A percentile compares a stretch with the other conserved stretches of the same genome.
Conservation (phyloP, 805 yeast genomes). For the Lipomyces mesembrius region DNA sequence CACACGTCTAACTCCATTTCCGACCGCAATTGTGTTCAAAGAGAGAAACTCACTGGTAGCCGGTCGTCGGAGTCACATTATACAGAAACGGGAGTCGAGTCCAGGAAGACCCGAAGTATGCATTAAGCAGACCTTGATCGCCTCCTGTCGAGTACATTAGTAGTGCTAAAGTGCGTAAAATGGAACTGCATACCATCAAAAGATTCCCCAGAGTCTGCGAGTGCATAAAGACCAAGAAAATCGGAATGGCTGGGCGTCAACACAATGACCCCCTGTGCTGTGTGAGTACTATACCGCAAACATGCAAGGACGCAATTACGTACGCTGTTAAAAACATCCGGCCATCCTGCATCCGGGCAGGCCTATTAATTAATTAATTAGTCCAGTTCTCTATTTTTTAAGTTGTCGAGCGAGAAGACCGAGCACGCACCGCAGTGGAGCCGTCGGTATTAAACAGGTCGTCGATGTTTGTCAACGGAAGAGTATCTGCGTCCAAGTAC, state of each 20-base stretch:
- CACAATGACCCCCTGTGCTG: constrained; percentile 58
- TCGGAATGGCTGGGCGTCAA: constrained; percentile 56
- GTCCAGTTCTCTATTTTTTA: neutral
- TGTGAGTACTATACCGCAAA: constrained; percentile 5
- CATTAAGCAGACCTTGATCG: constrained; percentile 88
- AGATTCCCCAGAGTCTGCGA: constrained; percentile 45
- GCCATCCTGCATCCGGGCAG: constrained; percentile 87
- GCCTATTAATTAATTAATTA: constrained; percentile 48
- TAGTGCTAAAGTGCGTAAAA: neutral
- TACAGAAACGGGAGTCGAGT: constrained; percentile 73
- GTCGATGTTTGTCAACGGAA: constrained; percentile 50
- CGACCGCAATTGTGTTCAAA: neutral
- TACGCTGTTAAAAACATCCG: constrained; percentile 82
- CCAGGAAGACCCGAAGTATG: constrained; percentile 69
- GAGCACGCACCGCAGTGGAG: constrained; percentile 41
- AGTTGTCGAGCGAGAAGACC: neutral
- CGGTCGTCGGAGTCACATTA: constrained; percentile 73
- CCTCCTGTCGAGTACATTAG: constrained; percentile 49
- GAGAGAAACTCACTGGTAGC: constrained; percentile 60
- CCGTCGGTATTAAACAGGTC: constrained; percentile 42
- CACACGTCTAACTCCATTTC: neutral
- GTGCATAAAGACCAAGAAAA: constrained; percentile 50
- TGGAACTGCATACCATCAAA: constrained; percentile 63
- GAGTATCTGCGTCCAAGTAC: constrained; percentile 60
- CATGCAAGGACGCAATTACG: constrained; percentile 1